These are phyloP conservation scores for Solanum chmielewskii DNA, from an alignment of 257 asterid genomes.

Conservation along the genomic window DNA sequence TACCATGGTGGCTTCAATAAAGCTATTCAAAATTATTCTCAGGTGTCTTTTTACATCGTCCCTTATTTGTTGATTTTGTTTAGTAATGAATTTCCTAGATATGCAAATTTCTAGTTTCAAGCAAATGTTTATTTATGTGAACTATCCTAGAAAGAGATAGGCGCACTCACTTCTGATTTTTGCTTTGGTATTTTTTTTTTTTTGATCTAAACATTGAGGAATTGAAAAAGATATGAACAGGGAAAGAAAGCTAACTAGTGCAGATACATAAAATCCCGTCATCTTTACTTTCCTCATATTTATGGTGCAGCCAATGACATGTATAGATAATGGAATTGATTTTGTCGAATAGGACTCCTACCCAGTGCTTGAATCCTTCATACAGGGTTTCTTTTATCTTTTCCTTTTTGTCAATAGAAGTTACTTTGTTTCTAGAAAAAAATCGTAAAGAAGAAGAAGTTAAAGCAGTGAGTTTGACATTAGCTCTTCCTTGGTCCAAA, in stretches of 20 bases:
- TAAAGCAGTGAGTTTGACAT: not conserved
- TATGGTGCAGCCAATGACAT: not conserved
- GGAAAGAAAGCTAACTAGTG: not conserved
- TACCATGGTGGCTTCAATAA: slow-evolving; percentile 96
- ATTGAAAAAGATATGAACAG: not conserved
- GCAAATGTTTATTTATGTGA: not conserved
- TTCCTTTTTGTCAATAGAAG: not conserved
- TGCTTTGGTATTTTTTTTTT: not conserved
- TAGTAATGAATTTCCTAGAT: slow-evolving; percentile 2
- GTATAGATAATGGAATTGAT: not conserved
- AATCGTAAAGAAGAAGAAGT: not conserved
- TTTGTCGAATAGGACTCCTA: not conserved
- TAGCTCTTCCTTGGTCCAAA: not conserved
- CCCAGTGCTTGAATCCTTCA: not conserved
- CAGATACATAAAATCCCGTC: not conserved
- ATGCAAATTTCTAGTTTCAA: not conserved
- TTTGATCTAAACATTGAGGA: not conserved
- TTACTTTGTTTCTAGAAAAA: not conserved
- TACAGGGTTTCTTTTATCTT: not conserved
- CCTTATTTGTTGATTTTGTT: not conserved
- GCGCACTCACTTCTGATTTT: not conserved
- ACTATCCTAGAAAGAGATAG: not conserved
- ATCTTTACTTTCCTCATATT: not conserved
- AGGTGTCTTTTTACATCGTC: slow-evolving; percentile 37
- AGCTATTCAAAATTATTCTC: slow-evolving; percentile 99